phyloP scores from a whole-genome alignment of 257 asterid species.

The Forsythia viridissima region DNA sequence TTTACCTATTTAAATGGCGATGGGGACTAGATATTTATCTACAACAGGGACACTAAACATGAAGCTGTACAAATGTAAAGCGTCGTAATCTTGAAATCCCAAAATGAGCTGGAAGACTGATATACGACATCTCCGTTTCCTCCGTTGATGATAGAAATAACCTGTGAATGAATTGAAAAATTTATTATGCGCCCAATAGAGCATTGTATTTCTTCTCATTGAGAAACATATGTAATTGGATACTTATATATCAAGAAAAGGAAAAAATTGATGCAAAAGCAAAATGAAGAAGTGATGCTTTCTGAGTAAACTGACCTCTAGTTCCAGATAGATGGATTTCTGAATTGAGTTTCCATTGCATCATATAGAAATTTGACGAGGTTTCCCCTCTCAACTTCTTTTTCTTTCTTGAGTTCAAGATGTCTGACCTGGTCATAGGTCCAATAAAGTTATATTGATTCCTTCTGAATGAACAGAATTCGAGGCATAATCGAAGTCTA shows the following conservation, averaged over 20 bases:
- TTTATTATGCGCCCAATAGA: not conserved
- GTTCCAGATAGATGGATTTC: slow-evolving; percentile 91
- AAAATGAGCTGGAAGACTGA: not conserved
- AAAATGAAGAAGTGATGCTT: not conserved
- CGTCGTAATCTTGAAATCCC: not conserved
- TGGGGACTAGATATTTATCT: not conserved
- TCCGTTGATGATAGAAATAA: not conserved
- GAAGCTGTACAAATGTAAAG: not conserved
- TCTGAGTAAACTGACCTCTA: slow-evolving; percentile 24
- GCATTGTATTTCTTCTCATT: not conserved
- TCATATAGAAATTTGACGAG: slow-evolving; percentile 74
- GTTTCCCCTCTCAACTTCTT: slow-evolving; percentile 65
- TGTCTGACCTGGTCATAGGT: slow-evolving; percentile 74
- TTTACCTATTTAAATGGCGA: not conserved
- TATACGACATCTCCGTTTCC: not conserved
- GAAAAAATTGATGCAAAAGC: not conserved
- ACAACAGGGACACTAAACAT: not conserved
- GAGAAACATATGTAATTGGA: no score
- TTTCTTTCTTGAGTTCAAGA: slow-evolving; percentile 88
- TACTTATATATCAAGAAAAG: not conserved
- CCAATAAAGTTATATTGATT: slow-evolving; percentile 19
- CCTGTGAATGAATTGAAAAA: not conserved
- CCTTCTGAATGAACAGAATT: not conserved
- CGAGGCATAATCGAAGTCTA: not conserved
- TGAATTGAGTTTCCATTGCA: slow-evolving; percentile 79